Evolutionary conservation across 2,329 filamentous ascomycete species (phyloP), one percentile per base, ranked within the genome.

Genomic region (Verruconis gallopava): DNA sequence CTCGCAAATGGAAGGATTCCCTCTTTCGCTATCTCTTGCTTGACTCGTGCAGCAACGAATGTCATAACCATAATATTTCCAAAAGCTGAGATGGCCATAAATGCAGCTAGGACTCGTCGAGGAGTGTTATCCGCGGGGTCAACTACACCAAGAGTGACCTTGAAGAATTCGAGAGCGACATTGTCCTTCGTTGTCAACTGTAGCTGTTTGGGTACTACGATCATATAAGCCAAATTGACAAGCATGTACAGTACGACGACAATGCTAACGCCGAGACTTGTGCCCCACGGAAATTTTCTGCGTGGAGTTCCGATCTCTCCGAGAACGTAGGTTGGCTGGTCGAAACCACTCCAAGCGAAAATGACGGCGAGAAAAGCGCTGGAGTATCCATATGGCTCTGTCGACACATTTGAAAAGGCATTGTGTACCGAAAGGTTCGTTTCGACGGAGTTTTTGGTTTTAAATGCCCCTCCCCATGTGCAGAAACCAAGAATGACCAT

Each of bases 1-100:
- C 62, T 60, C 3, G 68, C 62, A 41, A 57, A 70, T 0, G 71
- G 71, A 2, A 74, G 54, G 40, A 74, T 65, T 1, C 71, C 72
- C 51, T 74, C 68, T 49, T 76, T 75, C 5, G 72, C 73, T 34
- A 77, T 73, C 50, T 77, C 72, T 50, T 76, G 72, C 51, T 76
- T 75, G 14, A 76, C 66, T 46, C 70, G 61, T 2, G 70, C 64
- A 5, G 69, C 65, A 0, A 69, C 71, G 47, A 71, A 77, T 1
- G 72, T 76, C 56, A 71, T 71, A 15, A 71, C 68, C 11, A 75
- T 60, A 33, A 77, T 67, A 49, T 76, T 75, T 0, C 72, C 72
- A 38, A 75, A 61, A 18, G 65, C 68, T 2, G 68, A 72, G 19
- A 76, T 54, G 3, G 72, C 71, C 4, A 73, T 59, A 33, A 76